These are phyloP conservation scores for Oryza glaberrima DNA, from an alignment of 176 grass and related monocot genomes.

Conservation along the genomic window DNA sequence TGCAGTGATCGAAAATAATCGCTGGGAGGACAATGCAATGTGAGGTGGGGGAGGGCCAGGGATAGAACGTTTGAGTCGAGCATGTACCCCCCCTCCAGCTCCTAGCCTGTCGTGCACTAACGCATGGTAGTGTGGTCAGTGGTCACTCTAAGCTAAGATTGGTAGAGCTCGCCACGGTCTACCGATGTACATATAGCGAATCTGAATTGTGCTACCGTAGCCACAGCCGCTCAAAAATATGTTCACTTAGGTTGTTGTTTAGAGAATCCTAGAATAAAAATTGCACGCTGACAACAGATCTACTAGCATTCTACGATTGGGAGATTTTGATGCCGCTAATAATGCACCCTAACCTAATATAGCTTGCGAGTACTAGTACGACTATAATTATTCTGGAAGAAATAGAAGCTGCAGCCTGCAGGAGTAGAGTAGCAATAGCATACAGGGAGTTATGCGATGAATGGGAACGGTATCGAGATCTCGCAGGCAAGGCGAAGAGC, in stretches of 20 bases:
- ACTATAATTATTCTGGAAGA: neutral
- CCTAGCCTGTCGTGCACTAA: neutral
- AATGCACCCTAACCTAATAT: neutral
- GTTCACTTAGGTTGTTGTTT: neutral
- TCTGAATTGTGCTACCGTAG: neutral
- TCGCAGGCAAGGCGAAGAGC: neutral
- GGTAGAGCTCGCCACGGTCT: neutral
- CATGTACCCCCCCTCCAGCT: neutral
- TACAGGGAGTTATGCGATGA: neutral
- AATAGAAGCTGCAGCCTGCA: neutral
- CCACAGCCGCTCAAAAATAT: neutral
- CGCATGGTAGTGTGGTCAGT: neutral
- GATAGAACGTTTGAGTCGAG: neutral
- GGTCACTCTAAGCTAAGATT: slow-evolving; percentile 2
- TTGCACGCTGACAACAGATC: neutral
- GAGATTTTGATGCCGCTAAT: neutral
- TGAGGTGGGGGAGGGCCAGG: neutral
- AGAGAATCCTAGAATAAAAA: neutral
- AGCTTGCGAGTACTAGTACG: neutral
- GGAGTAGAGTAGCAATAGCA: neutral
- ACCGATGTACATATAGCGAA: neutral
- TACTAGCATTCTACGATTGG: slow-evolving; percentile 4
- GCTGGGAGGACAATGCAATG: neutral
- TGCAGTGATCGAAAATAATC: neutral
- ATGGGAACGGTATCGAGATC: neutral